These are phyloP conservation scores for Phytophthora parvispora DNA, from an alignment of 352 stramenopile species.

Conservation along the genomic window DNA sequence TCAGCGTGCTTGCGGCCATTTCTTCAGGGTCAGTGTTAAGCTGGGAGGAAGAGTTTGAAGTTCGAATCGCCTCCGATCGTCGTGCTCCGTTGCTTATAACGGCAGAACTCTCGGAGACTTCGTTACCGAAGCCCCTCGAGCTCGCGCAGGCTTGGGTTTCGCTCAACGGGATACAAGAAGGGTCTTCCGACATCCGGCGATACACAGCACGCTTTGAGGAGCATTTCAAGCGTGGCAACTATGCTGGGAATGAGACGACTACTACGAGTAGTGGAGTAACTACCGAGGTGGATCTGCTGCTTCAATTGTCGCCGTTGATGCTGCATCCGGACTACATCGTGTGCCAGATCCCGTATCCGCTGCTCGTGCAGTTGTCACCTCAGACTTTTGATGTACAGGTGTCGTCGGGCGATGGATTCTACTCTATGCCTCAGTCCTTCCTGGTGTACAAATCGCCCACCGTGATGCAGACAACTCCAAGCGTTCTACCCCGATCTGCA, in stretches of 20 bases:
- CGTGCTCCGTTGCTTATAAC: conserved; percentile 46
- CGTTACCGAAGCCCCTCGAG: conserved; percentile 45
- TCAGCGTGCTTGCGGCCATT: conserved; percentile 44
- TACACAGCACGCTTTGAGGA: conserved; percentile 49
- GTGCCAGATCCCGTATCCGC: conserved; percentile 31
- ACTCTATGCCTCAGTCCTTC: conserved; percentile 49
- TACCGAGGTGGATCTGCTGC: conserved; percentile 65
- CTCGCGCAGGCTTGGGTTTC: conserved; percentile 52
- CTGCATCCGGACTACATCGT: conserved; percentile 50
- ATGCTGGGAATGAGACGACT: conserved; percentile 8
- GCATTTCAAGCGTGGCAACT: conserved; percentile 58
- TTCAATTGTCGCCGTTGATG: conserved; percentile 71
- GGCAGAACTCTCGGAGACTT: conserved; percentile 56
- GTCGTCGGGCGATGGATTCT: conserved; percentile 71
- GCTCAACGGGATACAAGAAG: conserved; percentile 50
- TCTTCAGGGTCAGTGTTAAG: conserved; percentile 40
- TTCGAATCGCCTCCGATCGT: conserved; percentile 47
- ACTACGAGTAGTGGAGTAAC: neutral
- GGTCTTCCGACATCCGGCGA: conserved; percentile 30
- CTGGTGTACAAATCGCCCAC: conserved; percentile 56
- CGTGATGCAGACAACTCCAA: conserved; percentile 50
- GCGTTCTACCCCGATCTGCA: conserved; percentile 63
- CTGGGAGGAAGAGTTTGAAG: conserved; percentile 79
- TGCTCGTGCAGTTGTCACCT: conserved; percentile 29
- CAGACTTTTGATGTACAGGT: conserved; percentile 67